Percentiles rank a stretch among this genome's conserved stretches.
Evolutionary conservation across 2,329 filamentous ascomycete genomes (phyloP).

Genomic region (Epichloe typhina): DNA sequence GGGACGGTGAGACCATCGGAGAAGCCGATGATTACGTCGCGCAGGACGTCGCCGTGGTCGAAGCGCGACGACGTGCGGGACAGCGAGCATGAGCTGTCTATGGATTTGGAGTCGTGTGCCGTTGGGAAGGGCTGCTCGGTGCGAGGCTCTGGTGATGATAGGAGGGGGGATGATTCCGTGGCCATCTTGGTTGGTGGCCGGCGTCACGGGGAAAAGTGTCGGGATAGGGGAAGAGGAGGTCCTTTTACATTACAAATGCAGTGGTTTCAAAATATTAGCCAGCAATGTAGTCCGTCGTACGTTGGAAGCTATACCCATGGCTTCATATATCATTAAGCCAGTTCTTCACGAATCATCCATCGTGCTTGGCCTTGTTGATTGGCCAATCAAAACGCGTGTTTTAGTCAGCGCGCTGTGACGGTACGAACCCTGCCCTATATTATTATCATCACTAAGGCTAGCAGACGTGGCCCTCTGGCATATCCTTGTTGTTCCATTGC

Average conservation of each 20-base stretch:
- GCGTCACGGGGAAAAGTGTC: too few species aligned
- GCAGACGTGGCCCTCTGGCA: too few species aligned
- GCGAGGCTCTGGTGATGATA: slow-evolving; percentile 15
- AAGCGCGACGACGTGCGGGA: slow-evolving; percentile 11
- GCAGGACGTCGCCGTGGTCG: slow-evolving; percentile 33
- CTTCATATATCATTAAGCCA: background rate
- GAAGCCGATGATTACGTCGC: slow-evolving; percentile 61
- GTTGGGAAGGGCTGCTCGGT: slow-evolving; percentile 12
- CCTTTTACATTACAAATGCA: too few species aligned
- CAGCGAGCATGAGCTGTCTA: slow-evolving; percentile 10
- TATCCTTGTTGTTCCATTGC: background rate
- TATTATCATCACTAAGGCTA: too few species aligned
- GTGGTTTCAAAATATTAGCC: too few species aligned
- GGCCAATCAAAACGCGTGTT: slow-evolving; percentile 18
- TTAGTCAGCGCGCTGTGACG: slow-evolving; percentile 21
- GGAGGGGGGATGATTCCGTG: slow-evolving; percentile 20
- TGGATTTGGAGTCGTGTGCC: slow-evolving; percentile 13
- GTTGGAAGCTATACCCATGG: background rate
- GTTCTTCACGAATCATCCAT: background rate
- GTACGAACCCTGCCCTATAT: too few species aligned
- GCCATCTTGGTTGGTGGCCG: slow-evolving; percentile 1
- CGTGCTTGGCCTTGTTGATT: background rate
- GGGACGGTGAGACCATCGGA: slow-evolving; percentile 70
- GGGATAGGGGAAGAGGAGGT: too few species aligned
- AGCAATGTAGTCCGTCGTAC: too few species aligned